phyloP scores from a whole-genome alignment of 495 filamentous ascomycete species.

The Tuber indicum region DNA sequence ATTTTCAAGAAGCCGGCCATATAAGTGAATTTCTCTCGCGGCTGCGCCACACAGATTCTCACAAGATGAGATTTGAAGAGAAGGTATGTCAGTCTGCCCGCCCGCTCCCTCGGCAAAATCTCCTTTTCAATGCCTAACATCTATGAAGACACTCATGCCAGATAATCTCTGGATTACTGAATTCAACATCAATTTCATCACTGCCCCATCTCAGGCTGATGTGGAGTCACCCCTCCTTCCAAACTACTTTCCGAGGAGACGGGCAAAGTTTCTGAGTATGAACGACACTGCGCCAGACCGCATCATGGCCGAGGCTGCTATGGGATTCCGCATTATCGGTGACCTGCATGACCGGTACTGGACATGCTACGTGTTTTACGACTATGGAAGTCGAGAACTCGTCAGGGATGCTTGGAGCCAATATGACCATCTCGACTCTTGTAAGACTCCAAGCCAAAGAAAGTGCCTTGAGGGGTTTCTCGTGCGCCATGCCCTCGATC shows the following conservation, averaged over 20 bases:
- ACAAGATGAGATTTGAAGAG: background rate
- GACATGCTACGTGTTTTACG: constrained; percentile 7
- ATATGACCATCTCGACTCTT: background rate
- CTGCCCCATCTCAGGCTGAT: background rate
- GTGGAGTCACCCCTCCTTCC: background rate
- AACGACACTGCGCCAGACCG: background rate
- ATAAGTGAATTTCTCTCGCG: constrained; percentile 1
- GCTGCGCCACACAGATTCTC: background rate
- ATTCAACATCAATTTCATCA: constrained; percentile 5
- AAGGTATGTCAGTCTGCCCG: background rate
- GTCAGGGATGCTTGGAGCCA: background rate
- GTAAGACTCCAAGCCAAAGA: background rate
- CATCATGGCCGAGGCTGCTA: background rate
- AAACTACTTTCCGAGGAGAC: background rate
- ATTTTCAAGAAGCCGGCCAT: background rate
- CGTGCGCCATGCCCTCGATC: background rate
- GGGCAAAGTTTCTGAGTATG: background rate
- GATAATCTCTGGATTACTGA: constrained; percentile 6
- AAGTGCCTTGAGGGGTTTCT: constrained; percentile 6
- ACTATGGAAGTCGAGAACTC: background rate
- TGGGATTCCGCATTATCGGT: constrained; percentile 4
- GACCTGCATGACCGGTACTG: constrained; percentile 3
- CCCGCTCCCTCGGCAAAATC: background rate
- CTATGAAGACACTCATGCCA: background rate
- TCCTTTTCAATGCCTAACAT: background rate